phyloP scores from a whole-genome alignment of 83 land plant genomes.

The Diphasiastrum complanatum region DNA sequence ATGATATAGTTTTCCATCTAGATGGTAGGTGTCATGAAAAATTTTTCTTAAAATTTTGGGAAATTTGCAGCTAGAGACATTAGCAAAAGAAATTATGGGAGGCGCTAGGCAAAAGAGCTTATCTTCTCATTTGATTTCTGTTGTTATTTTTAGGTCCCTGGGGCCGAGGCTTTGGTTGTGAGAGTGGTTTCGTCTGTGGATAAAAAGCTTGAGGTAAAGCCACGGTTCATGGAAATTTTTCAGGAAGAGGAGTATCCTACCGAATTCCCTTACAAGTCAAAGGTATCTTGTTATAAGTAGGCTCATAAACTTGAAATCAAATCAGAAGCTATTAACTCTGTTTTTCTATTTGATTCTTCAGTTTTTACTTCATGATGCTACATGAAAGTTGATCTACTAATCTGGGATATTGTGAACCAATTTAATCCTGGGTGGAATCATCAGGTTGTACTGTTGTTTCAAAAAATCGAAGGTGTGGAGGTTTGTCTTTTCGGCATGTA shows the following conservation, averaged over 20 bases:
- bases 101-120: background rate
- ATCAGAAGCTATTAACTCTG: too few relatives aligned
- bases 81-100: too few relatives aligned
- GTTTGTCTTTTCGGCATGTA: conserved; percentile 99
- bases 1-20: too few relatives aligned
- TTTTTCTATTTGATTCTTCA: too few relatives aligned
- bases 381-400: too few relatives aligned
- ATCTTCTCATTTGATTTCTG: background rate
- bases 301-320: too few relatives aligned
- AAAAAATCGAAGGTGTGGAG: conserved; percentile 99
- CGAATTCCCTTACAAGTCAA: conserved; percentile 73
- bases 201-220: conserved; percentile 60
- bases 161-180: conserved; percentile 55
- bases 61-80: too few relatives aligned
- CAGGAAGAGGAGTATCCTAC: conserved; percentile 50
- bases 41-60: too few relatives aligned
- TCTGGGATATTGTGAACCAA: too few relatives aligned
- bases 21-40: too few relatives aligned
- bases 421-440: background rate
- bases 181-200: conserved; percentile 76
- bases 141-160: conserved; percentile 52
- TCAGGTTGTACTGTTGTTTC: conserved; percentile 88
- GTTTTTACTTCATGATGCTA: too few relatives aligned
- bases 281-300: conserved; percentile 35
- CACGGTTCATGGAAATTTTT: conserved; percentile 49